Conservation (phyloP, 371 early-diverging fungal species). For the Apophysomyces ossiformis region DNA sequence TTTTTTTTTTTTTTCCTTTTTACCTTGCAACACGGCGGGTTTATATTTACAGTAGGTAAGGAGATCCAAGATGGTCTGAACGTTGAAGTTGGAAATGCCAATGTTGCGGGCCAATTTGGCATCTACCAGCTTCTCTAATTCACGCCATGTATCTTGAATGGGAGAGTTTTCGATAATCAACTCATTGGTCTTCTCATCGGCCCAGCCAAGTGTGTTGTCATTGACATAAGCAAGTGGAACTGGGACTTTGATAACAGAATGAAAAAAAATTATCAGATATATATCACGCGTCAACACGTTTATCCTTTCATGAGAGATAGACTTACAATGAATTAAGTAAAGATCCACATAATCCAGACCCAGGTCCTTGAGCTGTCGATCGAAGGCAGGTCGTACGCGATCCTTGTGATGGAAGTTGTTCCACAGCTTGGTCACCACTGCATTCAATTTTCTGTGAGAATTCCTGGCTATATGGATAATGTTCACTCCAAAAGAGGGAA, state of each 20-base stretch:
- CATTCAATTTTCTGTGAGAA: constrained; percentile 12
- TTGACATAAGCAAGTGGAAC: constrained; percentile 31
- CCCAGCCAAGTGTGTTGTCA: constrained; percentile 27
- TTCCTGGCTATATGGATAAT: too few species aligned
- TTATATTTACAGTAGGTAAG: constrained; percentile 39
- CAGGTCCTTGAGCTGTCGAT: constrained; percentile 52
- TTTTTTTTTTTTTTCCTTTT: constrained; percentile 9
- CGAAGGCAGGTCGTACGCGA: constrained; percentile 52
- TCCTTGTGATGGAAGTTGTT: constrained; percentile 58
- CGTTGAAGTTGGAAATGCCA: constrained; percentile 67
- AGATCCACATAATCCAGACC: constrained; percentile 68
- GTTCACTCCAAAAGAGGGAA: not conserved
- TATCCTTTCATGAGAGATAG: too few species aligned
- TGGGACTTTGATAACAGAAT: constrained; percentile 18
- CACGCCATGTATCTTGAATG: constrained; percentile 36
- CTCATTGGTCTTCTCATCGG: constrained; percentile 14
- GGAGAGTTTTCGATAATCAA: constrained; percentile 27
- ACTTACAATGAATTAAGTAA: constrained; percentile 46
- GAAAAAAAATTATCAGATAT: not conserved
- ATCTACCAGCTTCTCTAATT: constrained; percentile 36
- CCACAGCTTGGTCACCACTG: constrained; percentile 79
- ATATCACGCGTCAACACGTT: not conserved
- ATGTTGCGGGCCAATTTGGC: constrained; percentile 48
- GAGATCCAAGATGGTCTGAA: constrained; percentile 36
- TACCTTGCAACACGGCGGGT: constrained; percentile 31